Conservation (phyloP, 495 filamentous ascomycete genomes). For the Talaromyces liani region DNA sequence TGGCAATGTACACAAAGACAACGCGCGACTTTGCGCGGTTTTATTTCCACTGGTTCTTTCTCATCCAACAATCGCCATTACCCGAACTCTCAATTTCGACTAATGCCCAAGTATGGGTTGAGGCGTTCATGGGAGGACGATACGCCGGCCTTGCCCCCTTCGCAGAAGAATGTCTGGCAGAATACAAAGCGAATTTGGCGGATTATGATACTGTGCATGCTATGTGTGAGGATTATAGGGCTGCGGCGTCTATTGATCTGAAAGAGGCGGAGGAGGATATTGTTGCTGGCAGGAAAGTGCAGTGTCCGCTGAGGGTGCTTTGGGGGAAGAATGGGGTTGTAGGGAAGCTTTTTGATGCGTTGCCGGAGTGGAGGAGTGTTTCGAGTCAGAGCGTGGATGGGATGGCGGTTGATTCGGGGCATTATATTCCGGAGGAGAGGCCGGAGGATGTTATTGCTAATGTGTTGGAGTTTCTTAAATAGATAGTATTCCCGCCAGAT, state of each 20-base stretch:
- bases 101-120: constrained; percentile 15
- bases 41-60: constrained; percentile 40
- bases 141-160: constrained; percentile 12
- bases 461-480: constrained; percentile 20
- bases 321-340: constrained; percentile 28
- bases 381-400: constrained; percentile 18
- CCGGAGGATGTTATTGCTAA: constrained; percentile 25
- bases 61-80: constrained; percentile 27
- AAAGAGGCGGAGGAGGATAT: constrained; percentile 25
- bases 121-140: constrained; percentile 16
- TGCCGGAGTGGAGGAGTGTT: constrained; percentile 28
- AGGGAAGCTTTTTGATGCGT: constrained; percentile 25
- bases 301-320: constrained; percentile 28
- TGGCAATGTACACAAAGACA: constrained; percentile 27
- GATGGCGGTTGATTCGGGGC: constrained; percentile 25
- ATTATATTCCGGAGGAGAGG: constrained; percentile 35
- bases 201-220: constrained; percentile 21
- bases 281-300: constrained; percentile 19
- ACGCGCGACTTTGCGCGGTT: constrained; percentile 20
- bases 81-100: constrained; percentile 25
- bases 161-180: constrained; percentile 13
- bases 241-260: constrained; percentile 26
- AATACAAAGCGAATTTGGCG: constrained; percentile 20
- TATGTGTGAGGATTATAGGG: constrained; percentile 39
- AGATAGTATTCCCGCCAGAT: neutral